Evolutionary conservation across 768 basidiomycete species (phyloP).

Genomic region (Lepiota brunneoincarnata): DNA sequence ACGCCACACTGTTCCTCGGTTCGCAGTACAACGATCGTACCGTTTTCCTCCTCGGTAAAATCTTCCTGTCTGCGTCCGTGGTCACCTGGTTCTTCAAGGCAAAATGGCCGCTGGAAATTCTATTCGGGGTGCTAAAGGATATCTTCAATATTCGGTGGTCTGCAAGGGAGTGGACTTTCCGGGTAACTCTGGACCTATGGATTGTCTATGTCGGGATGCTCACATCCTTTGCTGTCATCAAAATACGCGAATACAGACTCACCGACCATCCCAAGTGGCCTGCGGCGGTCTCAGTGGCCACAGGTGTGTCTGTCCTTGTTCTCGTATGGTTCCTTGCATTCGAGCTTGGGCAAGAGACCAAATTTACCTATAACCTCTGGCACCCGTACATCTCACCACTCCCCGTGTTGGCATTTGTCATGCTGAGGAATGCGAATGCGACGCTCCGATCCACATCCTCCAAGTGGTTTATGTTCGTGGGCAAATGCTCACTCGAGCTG

Average conservation of each 20-base stretch:
- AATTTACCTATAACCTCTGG: conserved; percentile 84
- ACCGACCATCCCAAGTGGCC: conserved; percentile 71
- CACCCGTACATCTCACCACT: conserved; percentile 81
- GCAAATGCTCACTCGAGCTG: conserved; percentile 85
- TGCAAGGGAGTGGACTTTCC: conserved; percentile 84
- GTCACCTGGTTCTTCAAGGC: conserved; percentile 68
- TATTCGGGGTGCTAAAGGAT: conserved; percentile 63
- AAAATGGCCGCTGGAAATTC: conserved; percentile 54
- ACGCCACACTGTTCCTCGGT: conserved; percentile 71
- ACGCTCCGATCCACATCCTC: conserved; percentile 70
- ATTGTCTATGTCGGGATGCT: conserved; percentile 90
- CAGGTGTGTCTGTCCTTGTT: conserved; percentile 48
- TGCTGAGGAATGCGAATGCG: conserved; percentile 73
- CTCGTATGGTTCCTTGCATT: conserved; percentile 82
- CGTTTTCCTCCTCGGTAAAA: conserved; percentile 67
- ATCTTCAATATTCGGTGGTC: conserved; percentile 81
- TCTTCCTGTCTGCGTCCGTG: conserved; percentile 58
- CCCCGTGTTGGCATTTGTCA: conserved; percentile 74
- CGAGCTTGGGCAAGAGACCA: conserved; percentile 72
- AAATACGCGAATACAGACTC: conserved; percentile 69
- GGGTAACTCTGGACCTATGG: conserved; percentile 85
- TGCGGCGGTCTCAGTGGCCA: conserved; percentile 41
- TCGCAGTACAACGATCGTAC: conserved; percentile 70
- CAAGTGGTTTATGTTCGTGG: conserved; percentile 74
- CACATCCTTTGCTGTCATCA: conserved; percentile 68